Evolutionary conservation across 495 filamentous ascomycete genomes (phyloP).

Genomic region (Cenococcum geophilum): DNA sequence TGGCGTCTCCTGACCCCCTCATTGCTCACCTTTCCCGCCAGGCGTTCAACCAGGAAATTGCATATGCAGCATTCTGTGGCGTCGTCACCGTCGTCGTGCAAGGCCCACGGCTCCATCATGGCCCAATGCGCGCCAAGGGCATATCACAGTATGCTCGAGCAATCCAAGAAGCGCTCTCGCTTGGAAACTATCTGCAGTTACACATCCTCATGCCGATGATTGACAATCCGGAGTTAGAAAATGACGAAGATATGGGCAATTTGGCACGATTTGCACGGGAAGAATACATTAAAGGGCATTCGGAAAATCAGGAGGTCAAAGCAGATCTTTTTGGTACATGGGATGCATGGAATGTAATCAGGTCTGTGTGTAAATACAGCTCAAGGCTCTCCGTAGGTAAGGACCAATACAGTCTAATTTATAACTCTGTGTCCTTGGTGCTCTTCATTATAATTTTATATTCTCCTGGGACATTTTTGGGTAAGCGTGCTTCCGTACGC

Average conservation of each 20-base stretch:
- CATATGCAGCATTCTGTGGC: constrained; percentile 92
- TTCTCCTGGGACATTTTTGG: too few relatives aligned
- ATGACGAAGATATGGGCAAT: constrained; percentile 49
- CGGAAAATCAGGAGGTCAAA: constrained; percentile 30
- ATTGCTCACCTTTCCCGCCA: constrained; percentile 79
- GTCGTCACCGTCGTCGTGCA: constrained; percentile 74
- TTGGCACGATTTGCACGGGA: constrained; percentile 52
- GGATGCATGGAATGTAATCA: constrained; percentile 90
- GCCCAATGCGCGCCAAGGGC: constrained; percentile 43
- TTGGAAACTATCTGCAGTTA: constrained; percentile 69
- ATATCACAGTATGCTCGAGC: constrained; percentile 72
- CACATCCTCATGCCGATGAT: constrained; percentile 79
- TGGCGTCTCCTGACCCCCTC: constrained; percentile 74
- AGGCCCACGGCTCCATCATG: constrained; percentile 57
- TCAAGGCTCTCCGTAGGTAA: constrained; percentile 78
- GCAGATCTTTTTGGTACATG: constrained; percentile 68
- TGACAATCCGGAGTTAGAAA: constrained; percentile 47
- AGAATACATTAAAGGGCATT: constrained; percentile 46
- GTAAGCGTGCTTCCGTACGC: too few relatives aligned
- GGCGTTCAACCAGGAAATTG: constrained; percentile 81
- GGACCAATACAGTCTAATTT: constrained; percentile 34
- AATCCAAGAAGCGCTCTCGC: constrained; percentile 70
- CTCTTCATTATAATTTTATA: too few relatives aligned
- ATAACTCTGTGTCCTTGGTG: background rate
- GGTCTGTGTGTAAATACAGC: constrained; percentile 81